Evolutionary conservation across 768 basidiomycete species (phyloP).

Genomic region (Lentinus tigrinus): DNA sequence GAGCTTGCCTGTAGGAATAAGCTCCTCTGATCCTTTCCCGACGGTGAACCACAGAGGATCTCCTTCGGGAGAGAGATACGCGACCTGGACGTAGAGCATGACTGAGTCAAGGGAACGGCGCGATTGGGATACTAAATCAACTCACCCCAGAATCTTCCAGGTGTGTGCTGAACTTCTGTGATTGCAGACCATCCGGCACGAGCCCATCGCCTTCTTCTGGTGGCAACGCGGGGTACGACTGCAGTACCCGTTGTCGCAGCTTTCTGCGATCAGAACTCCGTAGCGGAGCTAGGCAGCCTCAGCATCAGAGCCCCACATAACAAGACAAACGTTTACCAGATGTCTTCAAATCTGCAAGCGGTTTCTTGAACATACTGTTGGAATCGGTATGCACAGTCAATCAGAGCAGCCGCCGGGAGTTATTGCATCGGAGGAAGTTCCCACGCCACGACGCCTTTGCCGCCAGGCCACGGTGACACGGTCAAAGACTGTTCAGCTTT

Average conservation of each 20-base stretch:
- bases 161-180: constrained; percentile 67
- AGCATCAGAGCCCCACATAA: background rate
- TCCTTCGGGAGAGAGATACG: constrained; percentile 61
- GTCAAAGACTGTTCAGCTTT: too few species aligned
- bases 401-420: too few species aligned
- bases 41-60: constrained; percentile 79
- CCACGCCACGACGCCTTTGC: too few species aligned
- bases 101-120: background rate
- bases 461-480: too few species aligned
- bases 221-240: constrained; percentile 42
- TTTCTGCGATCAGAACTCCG: constrained; percentile 74
- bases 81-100: constrained; percentile 42
- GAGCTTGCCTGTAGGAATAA: constrained; percentile 64
- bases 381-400: background rate
- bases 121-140: background rate
- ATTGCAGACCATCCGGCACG: constrained; percentile 72
- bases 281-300: constrained; percentile 48
- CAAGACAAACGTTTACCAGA: constrained; percentile 37
- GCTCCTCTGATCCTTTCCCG: constrained; percentile 63
- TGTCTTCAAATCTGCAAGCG: constrained; percentile 65
- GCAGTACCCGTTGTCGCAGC: constrained; percentile 57
- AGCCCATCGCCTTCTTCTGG: constrained; percentile 65
- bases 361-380: constrained; percentile 74
- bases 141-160: constrained; percentile 65
- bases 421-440: too few species aligned